Evolutionary conservation across 371 early-diverging fungal genomes (phyloP).

Genomic region (Mortierella sp.): DNA sequence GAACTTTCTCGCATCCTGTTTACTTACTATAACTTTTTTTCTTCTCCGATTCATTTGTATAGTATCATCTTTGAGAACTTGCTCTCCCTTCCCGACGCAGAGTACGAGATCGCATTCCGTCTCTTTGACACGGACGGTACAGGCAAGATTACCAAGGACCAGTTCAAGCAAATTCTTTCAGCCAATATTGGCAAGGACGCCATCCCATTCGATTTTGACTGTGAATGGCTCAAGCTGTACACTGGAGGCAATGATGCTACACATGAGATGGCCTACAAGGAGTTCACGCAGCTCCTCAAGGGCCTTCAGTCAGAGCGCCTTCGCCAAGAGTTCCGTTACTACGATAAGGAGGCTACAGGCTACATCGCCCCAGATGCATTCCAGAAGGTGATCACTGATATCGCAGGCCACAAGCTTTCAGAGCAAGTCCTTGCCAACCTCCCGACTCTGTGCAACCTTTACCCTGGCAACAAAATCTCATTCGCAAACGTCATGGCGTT

Average conservation of each 20-base stretch:
- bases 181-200: slow-evolving; percentile 67
- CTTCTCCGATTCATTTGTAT: not conserved
- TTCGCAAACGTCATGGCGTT: slow-evolving; percentile 76
- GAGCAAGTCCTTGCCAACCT: slow-evolving; percentile 76
- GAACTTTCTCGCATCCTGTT: not conserved
- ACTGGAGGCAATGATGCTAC: slow-evolving; percentile 68
- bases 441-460: slow-evolving; percentile 72
- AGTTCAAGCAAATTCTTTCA: slow-evolving; percentile 73
- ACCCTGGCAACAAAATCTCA: slow-evolving; percentile 66
- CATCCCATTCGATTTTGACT: slow-evolving; percentile 77
- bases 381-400: slow-evolving; percentile 70
- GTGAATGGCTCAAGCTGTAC: slow-evolving; percentile 79
- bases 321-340: slow-evolving; percentile 81
- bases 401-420: slow-evolving; percentile 77
- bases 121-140: slow-evolving; percentile 72
- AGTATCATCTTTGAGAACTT: slow-evolving; percentile 73
- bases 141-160: slow-evolving; percentile 73
- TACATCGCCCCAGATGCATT: slow-evolving; percentile 75
- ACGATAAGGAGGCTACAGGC: slow-evolving; percentile 74
- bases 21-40: not conserved
- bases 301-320: slow-evolving; percentile 83
- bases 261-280: slow-evolving; percentile 74
- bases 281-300: slow-evolving; percentile 84
- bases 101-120: slow-evolving; percentile 83
- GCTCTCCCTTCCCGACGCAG: slow-evolving; percentile 82